phyloP scores from a whole-genome alignment of 2,329 filamentous ascomycete genomes.

The Apiospora koreana region DNA sequence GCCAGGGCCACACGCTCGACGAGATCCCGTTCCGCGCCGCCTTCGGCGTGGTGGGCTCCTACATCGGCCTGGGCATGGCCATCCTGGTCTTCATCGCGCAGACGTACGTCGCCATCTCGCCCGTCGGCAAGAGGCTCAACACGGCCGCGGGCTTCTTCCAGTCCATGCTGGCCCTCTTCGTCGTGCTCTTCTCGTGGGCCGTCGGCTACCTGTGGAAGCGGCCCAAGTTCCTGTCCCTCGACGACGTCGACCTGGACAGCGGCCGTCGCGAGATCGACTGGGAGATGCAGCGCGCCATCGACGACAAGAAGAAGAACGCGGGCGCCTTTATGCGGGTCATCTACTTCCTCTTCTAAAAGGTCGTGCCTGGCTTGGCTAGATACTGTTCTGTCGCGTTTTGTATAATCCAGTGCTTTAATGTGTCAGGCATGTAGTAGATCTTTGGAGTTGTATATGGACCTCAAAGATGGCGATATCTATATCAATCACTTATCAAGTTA shows the following conservation, averaged over 20 bases:
- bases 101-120: slow-evolving; percentile 48
- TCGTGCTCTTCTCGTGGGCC: slow-evolving; percentile 55
- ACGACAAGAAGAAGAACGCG: slow-evolving; percentile 1
- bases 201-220: slow-evolving; percentile 66
- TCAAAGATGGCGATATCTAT: not conserved
- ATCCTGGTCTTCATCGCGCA: slow-evolving; percentile 54
- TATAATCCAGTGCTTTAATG: too few species aligned
- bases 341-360: slow-evolving; percentile 9
- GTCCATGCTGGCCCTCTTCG: slow-evolving; percentile 53
- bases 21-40: slow-evolving; percentile 68
- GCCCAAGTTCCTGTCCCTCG: slow-evolving; percentile 7
- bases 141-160: slow-evolving; percentile 52
- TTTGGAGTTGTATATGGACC: not conserved
- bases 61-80: slow-evolving; percentile 60
- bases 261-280: slow-evolving; percentile 12
- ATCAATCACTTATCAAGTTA: not conserved
- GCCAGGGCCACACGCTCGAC: slow-evolving; percentile 47
- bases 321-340: not conserved
- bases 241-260: slow-evolving; percentile 6
- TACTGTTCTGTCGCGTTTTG: too few species aligned
- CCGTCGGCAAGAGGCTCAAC: slow-evolving; percentile 29
- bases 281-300: slow-evolving; percentile 2
- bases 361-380: not conserved
- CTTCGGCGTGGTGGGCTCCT: slow-evolving; percentile 66
- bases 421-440: too few species aligned